A percentile compares a stretch with the other conserved stretches of the same genome.
phyloP scores from a whole-genome alignment of 2,329 filamentous ascomycete genomes.

The Hypoxylon sp. region DNA sequence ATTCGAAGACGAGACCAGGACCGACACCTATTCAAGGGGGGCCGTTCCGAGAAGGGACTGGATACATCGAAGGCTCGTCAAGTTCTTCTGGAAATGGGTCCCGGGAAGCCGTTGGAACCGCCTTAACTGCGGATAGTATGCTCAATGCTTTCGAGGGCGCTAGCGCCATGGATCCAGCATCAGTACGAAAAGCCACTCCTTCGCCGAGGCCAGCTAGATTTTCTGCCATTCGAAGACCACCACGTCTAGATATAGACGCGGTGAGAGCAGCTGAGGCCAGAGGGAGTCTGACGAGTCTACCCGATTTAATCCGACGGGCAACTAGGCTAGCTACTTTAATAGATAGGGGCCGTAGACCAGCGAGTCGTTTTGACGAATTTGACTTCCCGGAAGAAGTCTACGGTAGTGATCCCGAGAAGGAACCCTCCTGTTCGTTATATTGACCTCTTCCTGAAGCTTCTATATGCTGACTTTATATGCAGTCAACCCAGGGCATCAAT shows the following conservation, averaged over 20 bases:
- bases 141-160: slow-evolving; percentile 67
- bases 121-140: slow-evolving; percentile 63
- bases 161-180: slow-evolving; percentile 60
- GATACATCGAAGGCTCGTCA: slow-evolving; percentile 63
- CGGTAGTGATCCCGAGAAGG: slow-evolving; percentile 58
- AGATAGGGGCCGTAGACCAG: slow-evolving; percentile 80
- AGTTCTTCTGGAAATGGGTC: slow-evolving; percentile 62
- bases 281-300: slow-evolving; percentile 91
- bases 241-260: slow-evolving; percentile 84
- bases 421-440: slow-evolving; percentile 57
- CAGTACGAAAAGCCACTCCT: slow-evolving; percentile 49
- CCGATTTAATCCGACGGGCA: slow-evolving; percentile 90
- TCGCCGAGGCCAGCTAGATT: slow-evolving; percentile 59
- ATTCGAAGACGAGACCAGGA: slow-evolving; percentile 54
- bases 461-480: slow-evolving; percentile 41
- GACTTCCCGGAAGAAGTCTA: slow-evolving; percentile 65
- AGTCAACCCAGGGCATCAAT: slow-evolving; percentile 61
- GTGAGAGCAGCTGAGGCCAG: slow-evolving; percentile 85
- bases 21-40: slow-evolving; percentile 57
- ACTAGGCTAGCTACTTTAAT: slow-evolving; percentile 90
- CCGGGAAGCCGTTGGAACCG: slow-evolving; percentile 47
- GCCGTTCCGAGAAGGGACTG: slow-evolving; percentile 62
- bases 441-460: background rate
- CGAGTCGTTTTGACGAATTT: slow-evolving; percentile 70
- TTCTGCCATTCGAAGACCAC: slow-evolving; percentile 75